These are phyloP conservation scores for Ceratopteris richardii DNA, from an alignment of 75 land plant species.

Conservation along the genomic window DNA sequence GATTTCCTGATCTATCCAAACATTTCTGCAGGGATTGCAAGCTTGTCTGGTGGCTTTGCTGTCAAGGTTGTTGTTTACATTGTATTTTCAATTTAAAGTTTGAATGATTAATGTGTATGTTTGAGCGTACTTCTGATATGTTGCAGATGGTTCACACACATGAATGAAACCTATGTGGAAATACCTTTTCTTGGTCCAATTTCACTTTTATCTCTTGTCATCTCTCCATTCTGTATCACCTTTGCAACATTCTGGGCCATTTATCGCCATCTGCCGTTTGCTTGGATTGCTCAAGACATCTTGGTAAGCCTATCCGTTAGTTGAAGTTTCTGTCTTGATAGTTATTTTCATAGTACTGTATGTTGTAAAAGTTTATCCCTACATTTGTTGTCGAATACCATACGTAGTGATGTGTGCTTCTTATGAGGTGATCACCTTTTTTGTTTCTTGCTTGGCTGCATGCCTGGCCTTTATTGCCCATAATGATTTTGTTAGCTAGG, in stretches of 20 bases:
- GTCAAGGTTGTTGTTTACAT: slow-evolving; percentile 42
- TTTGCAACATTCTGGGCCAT: slow-evolving; percentile 92
- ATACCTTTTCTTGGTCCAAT: slow-evolving; percentile 76
- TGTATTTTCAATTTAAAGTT: neutral
- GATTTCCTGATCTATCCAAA: neutral
- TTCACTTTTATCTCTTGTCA: slow-evolving; percentile 58
- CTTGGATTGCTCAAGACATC: slow-evolving; percentile 97
- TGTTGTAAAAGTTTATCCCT: no score
- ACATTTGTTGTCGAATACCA: no score
- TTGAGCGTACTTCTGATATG: neutral
- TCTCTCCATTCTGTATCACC: slow-evolving; percentile 77
- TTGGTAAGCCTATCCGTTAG: slow-evolving; percentile 46
- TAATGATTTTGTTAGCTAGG: no score
- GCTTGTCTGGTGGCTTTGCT: slow-evolving; percentile 84
- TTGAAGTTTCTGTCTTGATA: no score
- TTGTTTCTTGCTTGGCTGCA: no score
- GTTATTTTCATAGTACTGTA: no score
- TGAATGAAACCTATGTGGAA: slow-evolving; percentile 50
- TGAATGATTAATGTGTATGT: neutral
- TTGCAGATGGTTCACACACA: slow-evolving; percentile 75
- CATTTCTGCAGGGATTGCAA: slow-evolving; percentile 72
- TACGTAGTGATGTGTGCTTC: no score
- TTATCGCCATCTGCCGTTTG: slow-evolving; percentile 54
- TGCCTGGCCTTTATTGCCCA: no score
- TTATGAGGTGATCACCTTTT: no score